Conservation (phyloP, 1,284 basidiomycete species). For the Ceratobasidium sp. region DNA sequence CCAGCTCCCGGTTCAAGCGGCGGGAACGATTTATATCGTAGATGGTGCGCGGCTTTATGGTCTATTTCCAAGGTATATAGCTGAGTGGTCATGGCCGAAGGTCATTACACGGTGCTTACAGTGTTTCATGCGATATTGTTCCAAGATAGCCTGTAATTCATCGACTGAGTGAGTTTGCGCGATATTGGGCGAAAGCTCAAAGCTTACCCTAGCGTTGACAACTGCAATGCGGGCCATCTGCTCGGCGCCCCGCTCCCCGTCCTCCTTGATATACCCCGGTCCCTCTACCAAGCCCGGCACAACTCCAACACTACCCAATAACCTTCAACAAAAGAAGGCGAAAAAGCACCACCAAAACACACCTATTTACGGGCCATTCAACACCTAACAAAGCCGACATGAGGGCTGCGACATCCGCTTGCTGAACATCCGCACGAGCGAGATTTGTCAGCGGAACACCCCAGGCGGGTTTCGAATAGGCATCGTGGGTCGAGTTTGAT, state of each 20-base stretch:
- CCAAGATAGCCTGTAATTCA: slow-evolving; percentile 64
- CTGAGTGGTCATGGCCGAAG: slow-evolving; percentile 45
- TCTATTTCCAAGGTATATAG: slow-evolving; percentile 53
- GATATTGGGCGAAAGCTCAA: slow-evolving; percentile 66
- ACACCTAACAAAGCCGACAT: slow-evolving; percentile 78
- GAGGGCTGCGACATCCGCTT: slow-evolving; percentile 82
- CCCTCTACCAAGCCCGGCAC: slow-evolving; percentile 43
- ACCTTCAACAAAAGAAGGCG: slow-evolving; percentile 39
- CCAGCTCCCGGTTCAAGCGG: slow-evolving; percentile 48
- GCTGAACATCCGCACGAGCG: slow-evolving; percentile 75
- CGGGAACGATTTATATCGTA: slow-evolving; percentile 69
- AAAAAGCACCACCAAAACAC: slow-evolving; percentile 75
- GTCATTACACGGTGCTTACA: slow-evolving; percentile 51
- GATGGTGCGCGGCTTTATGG: slow-evolving; percentile 61
- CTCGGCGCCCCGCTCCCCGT: slow-evolving; percentile 48
- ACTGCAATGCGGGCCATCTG: slow-evolving; percentile 64
- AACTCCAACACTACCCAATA: slow-evolving; percentile 48
- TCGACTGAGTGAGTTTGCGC: slow-evolving; percentile 45
- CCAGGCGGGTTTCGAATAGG: slow-evolving; percentile 69
- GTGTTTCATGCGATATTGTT: slow-evolving; percentile 82
- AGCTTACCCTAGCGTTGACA: slow-evolving; percentile 68
- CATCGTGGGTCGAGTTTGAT: slow-evolving; percentile 64
- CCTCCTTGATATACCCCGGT: slow-evolving; percentile 61
- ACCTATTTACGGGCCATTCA: slow-evolving; percentile 78
- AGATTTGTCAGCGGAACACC: slow-evolving; percentile 56